Conservation (phyloP, 2,329 filamentous ascomycete genomes). For the Emmonsiellopsis sp. region DNA sequence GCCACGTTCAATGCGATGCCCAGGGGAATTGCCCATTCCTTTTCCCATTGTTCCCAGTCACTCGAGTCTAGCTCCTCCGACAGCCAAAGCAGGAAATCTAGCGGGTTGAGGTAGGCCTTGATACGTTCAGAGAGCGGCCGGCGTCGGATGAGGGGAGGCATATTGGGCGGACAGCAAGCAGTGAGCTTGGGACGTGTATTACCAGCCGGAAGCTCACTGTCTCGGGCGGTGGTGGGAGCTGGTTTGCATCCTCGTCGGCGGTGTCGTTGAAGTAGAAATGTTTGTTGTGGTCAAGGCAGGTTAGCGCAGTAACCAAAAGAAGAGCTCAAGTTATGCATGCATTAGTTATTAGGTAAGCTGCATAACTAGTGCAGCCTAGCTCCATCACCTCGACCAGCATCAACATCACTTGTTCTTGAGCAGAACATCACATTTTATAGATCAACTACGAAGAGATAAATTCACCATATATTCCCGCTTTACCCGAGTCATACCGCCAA, state of each 20-base stretch:
- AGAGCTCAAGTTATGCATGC: neutral
- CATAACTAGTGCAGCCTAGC: neutral
- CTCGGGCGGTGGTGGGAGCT: neutral
- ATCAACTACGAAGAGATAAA: neutral
- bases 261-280: neutral
- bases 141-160: slow-evolving; percentile 75
- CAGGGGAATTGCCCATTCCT: slow-evolving; percentile 63
- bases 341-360: slow-evolving; percentile 1
- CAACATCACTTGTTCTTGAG: neutral
- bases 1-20: slow-evolving; percentile 68
- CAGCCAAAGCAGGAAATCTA: slow-evolving; percentile 82
- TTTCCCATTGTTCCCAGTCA: slow-evolving; percentile 73
- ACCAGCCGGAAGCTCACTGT: neutral
- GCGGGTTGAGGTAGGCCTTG: slow-evolving; percentile 69
- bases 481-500: neutral
- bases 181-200: neutral
- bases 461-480: neutral
- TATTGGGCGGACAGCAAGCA: slow-evolving; percentile 33
- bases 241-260: neutral
- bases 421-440: neutral
- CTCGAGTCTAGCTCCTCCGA: slow-evolving; percentile 87
- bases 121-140: slow-evolving; percentile 73
- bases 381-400: neutral
- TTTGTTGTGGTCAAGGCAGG: neutral
- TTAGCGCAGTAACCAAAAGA: neutral